Evolutionary conservation across 164 flowering plant genomes (phyloP), one percentile per base, ranked within the genome.

Genomic region (Litsea cubeba): DNA sequence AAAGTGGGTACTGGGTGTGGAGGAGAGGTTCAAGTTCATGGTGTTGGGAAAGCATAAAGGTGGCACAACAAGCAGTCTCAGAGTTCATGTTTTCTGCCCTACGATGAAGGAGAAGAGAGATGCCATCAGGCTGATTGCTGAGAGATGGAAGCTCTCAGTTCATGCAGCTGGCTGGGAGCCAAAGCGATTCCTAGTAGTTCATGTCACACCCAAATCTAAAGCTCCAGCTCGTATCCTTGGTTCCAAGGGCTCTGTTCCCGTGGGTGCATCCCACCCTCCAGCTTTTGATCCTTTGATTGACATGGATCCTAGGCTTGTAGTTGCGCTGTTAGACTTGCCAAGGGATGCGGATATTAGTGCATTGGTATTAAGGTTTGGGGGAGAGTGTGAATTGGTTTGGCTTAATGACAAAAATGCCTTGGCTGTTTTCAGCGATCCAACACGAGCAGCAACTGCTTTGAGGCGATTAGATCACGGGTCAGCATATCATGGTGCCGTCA

Each of bases 261-360:
- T 79, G 49, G 87, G 54, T 73, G 77, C 73, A 10, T 62, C 73
- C 10, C 85, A 83, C 68, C 88, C 92, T 11, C 89, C 89, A 0
- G 58, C 75, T 58, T 92, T 90, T 77, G 97, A 95, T 84, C 89
- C 95, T 23, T 74, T 83, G 76, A 86, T 95, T 12, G 99, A 95
- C 79, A 95, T 92, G 97, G 99, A 95, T 82, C 98, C 97, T 6
- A 83, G 98, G 86, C 98, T 93, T 62, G 97, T 93, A 68, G 98
- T 95, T 64, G 90, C 97, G 69, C 82, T 95, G 30, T 76, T 91
- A 22, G 99, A 95, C 80, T 78, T 95, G 75, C 99, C 99, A 0
- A 87, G 98, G 74, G 99, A 95, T 62, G 87, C 97, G 24, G 95
- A 93, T 73, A 86, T 95, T 60, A 95, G 97, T 81, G 91, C 94